Percentiles rank a stretch among this genome's conserved stretches.
Conservation (phyloP, 2,329 filamentous ascomycete genomes). For the Penicillium sp. region DNA sequence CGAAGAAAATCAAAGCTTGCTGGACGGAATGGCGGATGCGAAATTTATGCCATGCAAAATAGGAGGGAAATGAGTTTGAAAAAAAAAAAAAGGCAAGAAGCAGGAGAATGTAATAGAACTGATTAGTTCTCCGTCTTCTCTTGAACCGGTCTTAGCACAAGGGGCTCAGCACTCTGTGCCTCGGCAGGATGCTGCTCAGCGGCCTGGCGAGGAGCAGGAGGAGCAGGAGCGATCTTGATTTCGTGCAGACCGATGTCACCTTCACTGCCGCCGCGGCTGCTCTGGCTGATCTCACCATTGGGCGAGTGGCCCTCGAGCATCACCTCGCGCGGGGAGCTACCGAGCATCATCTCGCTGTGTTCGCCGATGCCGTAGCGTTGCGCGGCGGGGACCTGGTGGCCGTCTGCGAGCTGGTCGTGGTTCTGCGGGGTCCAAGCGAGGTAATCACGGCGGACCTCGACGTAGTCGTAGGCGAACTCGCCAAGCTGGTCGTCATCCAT, state of each 20-base stretch:
- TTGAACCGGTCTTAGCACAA: slow-evolving; percentile 17
- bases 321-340: slow-evolving; percentile 47
- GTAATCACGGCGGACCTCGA: slow-evolving; percentile 52
- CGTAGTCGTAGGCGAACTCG: slow-evolving; percentile 54
- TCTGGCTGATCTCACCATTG: slow-evolving; percentile 28
- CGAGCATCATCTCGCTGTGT: slow-evolving; percentile 61
- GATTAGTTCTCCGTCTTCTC: slow-evolving; percentile 24
- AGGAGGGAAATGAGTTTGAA: neutral
- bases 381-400: slow-evolving; percentile 55
- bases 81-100: neutral
- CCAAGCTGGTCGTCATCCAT: slow-evolving; percentile 54
- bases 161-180: slow-evolving; percentile 13
- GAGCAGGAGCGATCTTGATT: slow-evolving; percentile 30
- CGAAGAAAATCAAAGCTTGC: slow-evolving; percentile 10
- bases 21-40: slow-evolving; percentile 12
- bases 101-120: neutral
- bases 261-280: slow-evolving; percentile 32
- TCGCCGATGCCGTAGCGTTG: slow-evolving; percentile 60
- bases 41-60: slow-evolving; percentile 1
- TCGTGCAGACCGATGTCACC: slow-evolving; percentile 32
- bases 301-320: slow-evolving; percentile 26
- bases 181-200: slow-evolving; percentile 27
- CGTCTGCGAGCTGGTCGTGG: slow-evolving; percentile 44
- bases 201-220: slow-evolving; percentile 32
- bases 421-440: slow-evolving; percentile 51